Evolutionary conservation across 495 filamentous ascomycete genomes (phyloP).

Genomic region (Daldinia loculata): DNA sequence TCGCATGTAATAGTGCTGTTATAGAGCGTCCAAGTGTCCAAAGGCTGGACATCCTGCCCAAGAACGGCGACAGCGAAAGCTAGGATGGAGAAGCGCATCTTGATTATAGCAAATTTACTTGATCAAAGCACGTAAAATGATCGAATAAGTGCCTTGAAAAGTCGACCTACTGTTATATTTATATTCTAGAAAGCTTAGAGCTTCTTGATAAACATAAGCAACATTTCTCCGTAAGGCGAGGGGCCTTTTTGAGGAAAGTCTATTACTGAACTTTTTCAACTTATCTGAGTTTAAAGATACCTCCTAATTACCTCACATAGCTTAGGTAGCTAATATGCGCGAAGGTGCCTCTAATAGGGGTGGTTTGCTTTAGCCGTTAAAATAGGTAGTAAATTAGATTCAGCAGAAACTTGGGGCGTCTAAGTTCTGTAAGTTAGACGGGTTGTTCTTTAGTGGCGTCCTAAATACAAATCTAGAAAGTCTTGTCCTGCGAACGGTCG

Average conservation of each 20-base stretch:
- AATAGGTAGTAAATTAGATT: no score
- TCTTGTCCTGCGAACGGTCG: neutral
- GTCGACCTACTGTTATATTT: neutral
- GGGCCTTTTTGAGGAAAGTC: neutral
- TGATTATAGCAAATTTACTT: neutral
- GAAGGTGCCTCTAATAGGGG: no score
- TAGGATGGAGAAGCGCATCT: constrained; percentile 1
- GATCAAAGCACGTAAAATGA: neutral
- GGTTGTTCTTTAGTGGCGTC: neutral
- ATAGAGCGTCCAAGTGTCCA: constrained; percentile 17
- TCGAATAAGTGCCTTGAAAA: neutral
- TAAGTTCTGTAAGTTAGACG: no score
- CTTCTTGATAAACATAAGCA: neutral
- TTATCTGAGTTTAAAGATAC: neutral
- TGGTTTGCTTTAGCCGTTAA: no score
- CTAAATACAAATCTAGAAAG: neutral
- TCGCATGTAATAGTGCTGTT: constrained; percentile 22
- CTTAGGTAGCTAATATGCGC: no score
- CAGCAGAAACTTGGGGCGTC: no score
- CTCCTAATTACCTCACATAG: neutral
- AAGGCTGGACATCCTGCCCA: neutral
- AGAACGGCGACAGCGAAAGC: neutral
- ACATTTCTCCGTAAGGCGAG: neutral
- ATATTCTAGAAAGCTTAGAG: neutral
- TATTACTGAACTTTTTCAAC: neutral